A percentile compares a stretch with the other conserved stretches of the same genome.
Evolutionary conservation across 192 early-diverging fungal genomes (phyloP).

Genomic region (Coemansia sp.): DNA sequence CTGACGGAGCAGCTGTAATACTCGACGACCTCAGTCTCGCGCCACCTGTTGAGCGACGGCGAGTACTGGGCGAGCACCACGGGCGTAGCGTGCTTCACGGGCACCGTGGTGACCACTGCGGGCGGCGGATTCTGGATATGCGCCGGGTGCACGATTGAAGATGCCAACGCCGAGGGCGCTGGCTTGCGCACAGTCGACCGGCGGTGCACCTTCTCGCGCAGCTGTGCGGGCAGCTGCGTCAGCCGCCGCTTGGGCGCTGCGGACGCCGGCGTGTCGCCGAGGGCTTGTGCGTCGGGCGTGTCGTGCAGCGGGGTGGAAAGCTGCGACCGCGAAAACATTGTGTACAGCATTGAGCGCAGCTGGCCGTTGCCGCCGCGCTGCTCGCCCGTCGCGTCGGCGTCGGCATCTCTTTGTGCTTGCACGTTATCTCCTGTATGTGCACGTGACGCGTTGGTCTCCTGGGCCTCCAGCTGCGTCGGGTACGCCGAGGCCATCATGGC

Average conservation of each 20-base stretch:
- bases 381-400: not conserved
- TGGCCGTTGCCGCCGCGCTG: slow-evolving; percentile 1
- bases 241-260: not conserved
- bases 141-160: not conserved
- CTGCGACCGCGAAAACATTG: slow-evolving; percentile 2
- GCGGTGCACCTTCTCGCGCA: slow-evolving; percentile 9
- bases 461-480: not conserved
- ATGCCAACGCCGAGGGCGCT: not conserved
- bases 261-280: too few species aligned
- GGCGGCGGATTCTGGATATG: not conserved
- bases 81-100: slow-evolving; percentile 27
- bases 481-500: slow-evolving; percentile 16
- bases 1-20: too few species aligned
- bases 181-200: not conserved
- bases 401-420: too few species aligned
- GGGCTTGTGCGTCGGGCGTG: too few species aligned
- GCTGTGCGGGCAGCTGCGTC: slow-evolving; percentile 8
- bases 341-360: slow-evolving; percentile 1
- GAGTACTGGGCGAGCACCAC: slow-evolving; percentile 45
- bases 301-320: not conserved
- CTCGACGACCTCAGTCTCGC: too few species aligned
- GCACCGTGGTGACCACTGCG: slow-evolving; percentile 16
- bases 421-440: not conserved
- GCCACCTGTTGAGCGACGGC: too few species aligned
- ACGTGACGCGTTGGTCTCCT: not conserved